Evolutionary conservation across 2,329 filamentous ascomycete genomes (phyloP), one percentile per base, ranked within the genome.

Genomic region (Cercospora sp.): DNA sequence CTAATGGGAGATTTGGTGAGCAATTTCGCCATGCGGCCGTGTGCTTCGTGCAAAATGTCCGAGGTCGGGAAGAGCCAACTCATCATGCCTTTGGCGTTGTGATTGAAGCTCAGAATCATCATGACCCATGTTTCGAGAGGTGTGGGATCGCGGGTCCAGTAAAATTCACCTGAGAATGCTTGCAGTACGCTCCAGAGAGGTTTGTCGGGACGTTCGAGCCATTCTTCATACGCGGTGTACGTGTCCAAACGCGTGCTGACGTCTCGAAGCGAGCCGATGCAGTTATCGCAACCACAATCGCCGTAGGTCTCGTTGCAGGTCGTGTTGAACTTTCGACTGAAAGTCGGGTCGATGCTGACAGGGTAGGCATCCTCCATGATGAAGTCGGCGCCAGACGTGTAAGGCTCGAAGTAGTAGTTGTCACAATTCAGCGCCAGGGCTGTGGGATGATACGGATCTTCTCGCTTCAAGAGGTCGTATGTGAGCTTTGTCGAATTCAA

Each of bases 271-370:
- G 75, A 75, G 62, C 85, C 86, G 23, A 69, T 64, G 75, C 87
- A 90, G 76, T 86, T 84, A 74, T 90, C 87, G 76, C 88, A 90
- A 8, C 87, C 87, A 77, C 87, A 89, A 78, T 86, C 85, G 69
- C 87, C 87, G 63, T 88, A 85, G 0, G 87, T 89, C 3, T 78
- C 68, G 76, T 89, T 89, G 75, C 85, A 87, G 0, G 77, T 76
- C 0, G 87, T 89, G 67, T 82, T 80, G 81, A 86, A 89, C 3
- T 77, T 77, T 51, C 83, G 83, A 8, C 83, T 86, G 70, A 80
- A 87, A 2, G 81, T 84, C 4, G 82, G 78, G 77, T 88, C 87
- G 70, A 85, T 84, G 31, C 82, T 85, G 68, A 90, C 82, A 0
- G 87, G 87, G 74, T 89, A 90, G 0, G 83, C 82, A 72, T 89